Conservation (phyloP, 306 rosid genomes). For the Hylodesmum podocarpum region DNA sequence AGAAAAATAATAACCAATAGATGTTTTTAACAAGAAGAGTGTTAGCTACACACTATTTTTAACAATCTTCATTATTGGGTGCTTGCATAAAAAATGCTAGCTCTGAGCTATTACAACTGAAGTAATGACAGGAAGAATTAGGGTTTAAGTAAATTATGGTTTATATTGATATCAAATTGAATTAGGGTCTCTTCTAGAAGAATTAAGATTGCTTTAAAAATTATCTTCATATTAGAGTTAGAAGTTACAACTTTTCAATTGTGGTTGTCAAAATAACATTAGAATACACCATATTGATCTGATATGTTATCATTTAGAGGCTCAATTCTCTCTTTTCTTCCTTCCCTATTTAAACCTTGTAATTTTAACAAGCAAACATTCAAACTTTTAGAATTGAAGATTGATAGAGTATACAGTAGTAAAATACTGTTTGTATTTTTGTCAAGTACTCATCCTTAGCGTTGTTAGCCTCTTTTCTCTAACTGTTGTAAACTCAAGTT, state of each 20-base stretch:
- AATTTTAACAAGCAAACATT: conserved; percentile 12
- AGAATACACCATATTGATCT: background rate
- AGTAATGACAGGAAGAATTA: background rate
- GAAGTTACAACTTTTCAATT: background rate
- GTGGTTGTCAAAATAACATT: background rate
- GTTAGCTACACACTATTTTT: background rate
- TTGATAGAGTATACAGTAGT: too few species aligned
- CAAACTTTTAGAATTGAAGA: background rate
- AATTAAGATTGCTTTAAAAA: background rate
- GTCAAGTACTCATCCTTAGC: too few species aligned
- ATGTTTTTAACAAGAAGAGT: background rate
- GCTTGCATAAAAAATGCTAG: background rate
- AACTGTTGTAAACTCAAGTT: too few species aligned
- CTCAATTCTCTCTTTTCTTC: background rate
- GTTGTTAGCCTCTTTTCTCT: too few species aligned
- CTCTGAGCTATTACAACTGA: background rate
- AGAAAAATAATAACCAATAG: background rate
- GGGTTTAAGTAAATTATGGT: background rate
- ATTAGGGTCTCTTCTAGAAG: background rate
- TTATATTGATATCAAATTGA: background rate
- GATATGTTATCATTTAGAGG: background rate
- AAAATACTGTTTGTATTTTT: too few species aligned
- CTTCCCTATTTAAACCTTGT: background rate
- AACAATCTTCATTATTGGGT: background rate
- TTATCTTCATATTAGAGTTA: background rate